Evolutionary conservation across 225 moss, liverwort and hornwort genomes (phyloP), one percentile per base, ranked within the genome.

Genomic region (Polytrichum formosum): DNA sequence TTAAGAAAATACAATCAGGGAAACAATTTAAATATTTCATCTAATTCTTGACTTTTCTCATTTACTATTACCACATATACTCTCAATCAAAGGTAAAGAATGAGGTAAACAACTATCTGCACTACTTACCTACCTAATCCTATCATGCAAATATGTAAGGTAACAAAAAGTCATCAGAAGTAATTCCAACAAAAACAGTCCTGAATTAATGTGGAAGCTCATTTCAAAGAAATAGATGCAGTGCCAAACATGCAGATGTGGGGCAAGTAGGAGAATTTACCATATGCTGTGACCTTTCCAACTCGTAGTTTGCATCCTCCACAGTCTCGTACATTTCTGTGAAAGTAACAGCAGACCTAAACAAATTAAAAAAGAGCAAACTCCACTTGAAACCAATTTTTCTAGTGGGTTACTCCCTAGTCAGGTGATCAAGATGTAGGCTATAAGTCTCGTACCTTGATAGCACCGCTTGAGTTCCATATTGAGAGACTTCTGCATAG

Each of bases 401-500:
- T 46, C 46, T 46, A 46, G 16, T 13, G 46, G 46, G 13, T 13
- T 4, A 16, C 13, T 46, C 46, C 13, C 10, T 46, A 16, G 46
- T 46, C 16, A 46, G 13, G 4, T 13, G 16, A 46, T 46, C 46
- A 46, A 46, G 10, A 46, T 16, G 13, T 46, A 46, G 46, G 46
- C 13, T 16, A 3, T 46, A 60, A 66, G 26, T 17, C 28, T 30
- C 23, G 2, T 70, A 93, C 94, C 91, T 87, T 89, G 87, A 78
- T 95, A 95, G 69, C 87, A 90, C n/a, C 87, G 87, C 71, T 79
- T 69, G 29, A 91, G 80, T 70, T 95, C 92, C 66, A 73, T 61
- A 72, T 85, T 91, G 63, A 95, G 78, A 61, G 90, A 87, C 76
- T 92, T 95, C 67, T 95, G 95, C 78, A 92, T 82, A 66, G 90